Evolutionary conservation across 2,329 filamentous ascomycete genomes (phyloP).

Genomic region (Neonectria neomacrospora): DNA sequence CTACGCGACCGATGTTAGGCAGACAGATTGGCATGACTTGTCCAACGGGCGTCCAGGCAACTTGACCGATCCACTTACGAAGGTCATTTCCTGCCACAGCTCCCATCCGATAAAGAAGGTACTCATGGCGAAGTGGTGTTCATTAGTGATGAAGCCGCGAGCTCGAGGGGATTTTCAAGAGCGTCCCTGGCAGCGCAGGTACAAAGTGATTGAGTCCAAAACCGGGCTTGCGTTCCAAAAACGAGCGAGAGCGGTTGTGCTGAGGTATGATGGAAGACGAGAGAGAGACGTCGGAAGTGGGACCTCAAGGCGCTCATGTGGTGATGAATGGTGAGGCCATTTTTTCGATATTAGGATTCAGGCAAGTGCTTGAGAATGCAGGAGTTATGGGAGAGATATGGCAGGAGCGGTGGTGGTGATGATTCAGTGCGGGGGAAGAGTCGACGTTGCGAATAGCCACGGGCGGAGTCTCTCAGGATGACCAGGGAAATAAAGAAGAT

Average conservation of each 20-base stretch:
- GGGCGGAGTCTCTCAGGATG: background rate
- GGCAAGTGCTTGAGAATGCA: background rate
- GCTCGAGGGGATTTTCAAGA: background rate
- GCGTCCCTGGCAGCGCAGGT: background rate
- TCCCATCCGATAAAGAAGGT: slow-evolving; percentile 77
- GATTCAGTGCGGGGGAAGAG: background rate
- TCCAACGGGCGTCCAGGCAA: background rate
- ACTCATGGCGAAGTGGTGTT: slow-evolving; percentile 41
- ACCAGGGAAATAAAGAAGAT: background rate
- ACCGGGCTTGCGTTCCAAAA: slow-evolving; percentile 29
- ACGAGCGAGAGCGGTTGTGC: slow-evolving; percentile 5
- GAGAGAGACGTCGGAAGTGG: background rate
- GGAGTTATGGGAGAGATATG: background rate
- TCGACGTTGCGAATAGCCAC: background rate
- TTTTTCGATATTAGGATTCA: background rate
- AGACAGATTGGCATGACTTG: slow-evolving; percentile 13
- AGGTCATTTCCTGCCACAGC: slow-evolving; percentile 90
- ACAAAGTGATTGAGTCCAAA: slow-evolving; percentile 30
- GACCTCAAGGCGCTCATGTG: slow-evolving; percentile 8
- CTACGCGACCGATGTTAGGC: background rate
- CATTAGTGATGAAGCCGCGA: slow-evolving; percentile 13
- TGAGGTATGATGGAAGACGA: background rate
- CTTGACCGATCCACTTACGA: slow-evolving; percentile 69
- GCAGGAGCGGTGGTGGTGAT: slow-evolving; percentile 7
- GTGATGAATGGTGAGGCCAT: slow-evolving; percentile 3